Conservation (phyloP, 2,329 filamentous ascomycete species). For the Scedosporium boydii region DNA sequence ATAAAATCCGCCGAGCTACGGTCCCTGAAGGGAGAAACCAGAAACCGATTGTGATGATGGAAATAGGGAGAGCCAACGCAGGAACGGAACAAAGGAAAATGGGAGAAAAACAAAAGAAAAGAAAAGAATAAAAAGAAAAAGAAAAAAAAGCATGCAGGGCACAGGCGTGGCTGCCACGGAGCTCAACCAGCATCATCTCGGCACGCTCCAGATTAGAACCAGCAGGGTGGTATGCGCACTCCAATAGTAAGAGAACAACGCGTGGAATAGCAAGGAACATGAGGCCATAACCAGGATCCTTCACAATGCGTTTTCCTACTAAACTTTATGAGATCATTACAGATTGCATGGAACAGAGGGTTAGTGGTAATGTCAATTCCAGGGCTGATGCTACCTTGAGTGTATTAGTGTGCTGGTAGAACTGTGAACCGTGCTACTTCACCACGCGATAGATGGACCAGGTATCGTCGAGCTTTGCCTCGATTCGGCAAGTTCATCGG, state of each 20-base stretch:
- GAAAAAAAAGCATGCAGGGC: no score
- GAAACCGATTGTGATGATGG: not conserved
- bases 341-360: not conserved
- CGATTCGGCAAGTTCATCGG: not conserved
- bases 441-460: not conserved
- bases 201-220: no score
- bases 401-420: not conserved
- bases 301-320: not conserved
- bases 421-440: not conserved
- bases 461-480: not conserved
- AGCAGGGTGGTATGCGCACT: not conserved
- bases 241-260: not conserved
- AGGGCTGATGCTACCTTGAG: not conserved
- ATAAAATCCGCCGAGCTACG: no score
- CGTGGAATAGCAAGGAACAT: slow-evolving; percentile 1
- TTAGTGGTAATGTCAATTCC: not conserved
- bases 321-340: not conserved
- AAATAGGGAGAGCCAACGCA: not conserved
- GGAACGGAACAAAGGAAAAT: no score
- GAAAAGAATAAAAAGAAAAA: no score
- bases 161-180: no score
- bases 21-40: not conserved
- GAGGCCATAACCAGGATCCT: slow-evolving; percentile 1
- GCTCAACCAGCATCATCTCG: no score
- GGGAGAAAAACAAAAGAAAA: no score